phyloP scores from a whole-genome alignment of 1,284 basidiomycete genomes.

The Ustilago sp. region DNA sequence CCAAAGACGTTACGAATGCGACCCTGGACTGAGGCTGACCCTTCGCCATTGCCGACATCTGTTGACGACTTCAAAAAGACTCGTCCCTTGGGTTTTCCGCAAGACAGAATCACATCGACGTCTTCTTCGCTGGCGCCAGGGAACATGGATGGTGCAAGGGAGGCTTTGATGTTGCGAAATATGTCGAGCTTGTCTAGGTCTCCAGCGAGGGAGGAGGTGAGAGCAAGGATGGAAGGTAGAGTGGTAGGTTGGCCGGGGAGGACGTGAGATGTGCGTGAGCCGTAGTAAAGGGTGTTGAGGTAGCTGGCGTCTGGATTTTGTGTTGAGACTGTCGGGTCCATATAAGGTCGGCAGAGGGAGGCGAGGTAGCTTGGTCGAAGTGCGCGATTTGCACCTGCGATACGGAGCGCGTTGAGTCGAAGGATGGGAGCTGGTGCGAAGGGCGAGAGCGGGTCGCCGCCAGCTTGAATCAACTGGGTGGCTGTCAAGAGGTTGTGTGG shows the following conservation, averaged over 20 bases:
- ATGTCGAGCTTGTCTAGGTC: constrained; percentile 81
- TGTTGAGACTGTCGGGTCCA: constrained; percentile 63
- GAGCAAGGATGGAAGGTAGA: constrained; percentile 73
- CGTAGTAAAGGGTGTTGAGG: constrained; percentile 64
- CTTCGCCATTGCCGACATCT: constrained; percentile 93
- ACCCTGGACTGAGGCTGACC: constrained; percentile 72
- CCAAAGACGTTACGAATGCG: constrained; percentile 81
- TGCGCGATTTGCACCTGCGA: constrained; percentile 77
- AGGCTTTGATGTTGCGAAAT: constrained; percentile 79
- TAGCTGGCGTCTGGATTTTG: constrained; percentile 37
- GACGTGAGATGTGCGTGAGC: constrained; percentile 59
- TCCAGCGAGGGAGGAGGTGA: constrained; percentile 77
- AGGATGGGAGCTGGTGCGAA: constrained; percentile 54
- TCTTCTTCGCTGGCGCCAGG: constrained; percentile 76
- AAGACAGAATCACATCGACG: constrained; percentile 85
- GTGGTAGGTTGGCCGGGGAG: constrained; percentile 58
- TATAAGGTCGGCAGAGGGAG: constrained; percentile 79
- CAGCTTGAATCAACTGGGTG: constrained; percentile 43
- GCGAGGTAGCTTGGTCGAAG: constrained; percentile 85
- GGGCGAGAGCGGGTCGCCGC: constrained; percentile 11
- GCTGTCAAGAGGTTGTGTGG: constrained; percentile 58
- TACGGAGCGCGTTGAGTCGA: constrained; percentile 78
- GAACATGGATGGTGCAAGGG: constrained; percentile 77
- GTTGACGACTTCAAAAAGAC: constrained; percentile 88
- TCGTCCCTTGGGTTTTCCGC: constrained; percentile 79